Percentiles rank a stretch among this genome's conserved stretches.
Conservation (phyloP, 164 flowering plant species). For the Liquidambar formosana region DNA sequence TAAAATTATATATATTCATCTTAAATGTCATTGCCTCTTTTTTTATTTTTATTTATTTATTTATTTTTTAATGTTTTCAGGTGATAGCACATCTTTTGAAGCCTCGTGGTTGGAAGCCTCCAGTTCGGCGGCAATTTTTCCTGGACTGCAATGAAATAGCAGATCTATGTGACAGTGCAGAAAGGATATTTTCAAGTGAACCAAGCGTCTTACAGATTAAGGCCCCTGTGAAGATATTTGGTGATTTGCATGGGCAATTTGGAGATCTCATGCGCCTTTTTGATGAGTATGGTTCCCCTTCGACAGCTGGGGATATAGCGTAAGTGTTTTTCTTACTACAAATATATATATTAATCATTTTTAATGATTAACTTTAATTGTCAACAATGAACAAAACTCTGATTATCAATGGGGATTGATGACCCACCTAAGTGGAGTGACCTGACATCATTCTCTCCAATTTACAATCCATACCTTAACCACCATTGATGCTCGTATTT, state of each 20-base stretch:
- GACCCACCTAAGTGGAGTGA: too few species aligned
- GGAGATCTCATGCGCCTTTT: conserved; percentile 99
- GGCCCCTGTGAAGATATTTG: conserved; percentile 98
- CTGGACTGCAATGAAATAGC: conserved; percentile 98
- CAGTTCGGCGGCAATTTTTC: conserved; percentile 95
- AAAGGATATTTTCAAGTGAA: conserved; percentile 84
- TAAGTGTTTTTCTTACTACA: conserved; percentile 38
- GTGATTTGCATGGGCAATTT: conserved; percentile 99
- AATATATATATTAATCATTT: background rate
- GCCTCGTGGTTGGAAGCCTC: conserved; percentile 99
- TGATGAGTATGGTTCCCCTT: conserved; percentile 99
- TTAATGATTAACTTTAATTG: too few species aligned
- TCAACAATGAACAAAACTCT: too few species aligned
- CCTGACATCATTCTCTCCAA: too few species aligned
- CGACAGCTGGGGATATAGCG: conserved; percentile 99
- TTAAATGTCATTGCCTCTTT: background rate
- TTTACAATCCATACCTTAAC: too few species aligned
- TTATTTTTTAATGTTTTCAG: conserved; percentile 31
- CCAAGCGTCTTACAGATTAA: conserved; percentile 89
- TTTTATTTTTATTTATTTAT: background rate
- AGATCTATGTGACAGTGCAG: conserved; percentile 96
- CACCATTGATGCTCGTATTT: too few species aligned
- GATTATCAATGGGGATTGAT: too few species aligned
- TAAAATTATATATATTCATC: too few species aligned
- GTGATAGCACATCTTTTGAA: conserved; percentile 90